Percentiles rank a stretch among this genome's conserved stretches.
These are phyloP conservation scores for Lentinus tigrinus DNA, from an alignment of 768 basidiomycete species.

Conservation along the genomic window DNA sequence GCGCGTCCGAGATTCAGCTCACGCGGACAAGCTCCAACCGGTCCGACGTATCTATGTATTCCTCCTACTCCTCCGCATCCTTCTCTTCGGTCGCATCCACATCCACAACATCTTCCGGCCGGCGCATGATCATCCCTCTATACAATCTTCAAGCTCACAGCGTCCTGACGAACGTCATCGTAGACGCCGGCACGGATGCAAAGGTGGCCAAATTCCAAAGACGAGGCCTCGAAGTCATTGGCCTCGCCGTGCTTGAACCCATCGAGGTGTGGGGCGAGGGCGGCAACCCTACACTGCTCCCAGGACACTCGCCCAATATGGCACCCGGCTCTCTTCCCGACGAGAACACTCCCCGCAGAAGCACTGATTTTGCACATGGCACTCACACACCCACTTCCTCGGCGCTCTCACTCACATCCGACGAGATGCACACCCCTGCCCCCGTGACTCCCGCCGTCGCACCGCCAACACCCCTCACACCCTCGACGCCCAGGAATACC, in stretches of 20 bases:
- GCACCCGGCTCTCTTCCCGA: conserved; percentile 26
- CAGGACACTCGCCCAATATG: conserved; percentile 17
- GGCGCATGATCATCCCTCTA: conserved; percentile 80
- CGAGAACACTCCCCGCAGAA: conserved; percentile 21
- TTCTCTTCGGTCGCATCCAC: conserved; percentile 35
- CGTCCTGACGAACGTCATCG: conserved; percentile 80
- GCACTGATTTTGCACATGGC: conserved; percentile 16
- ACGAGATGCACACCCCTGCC: conserved; percentile 17
- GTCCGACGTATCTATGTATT: conserved; percentile 48
- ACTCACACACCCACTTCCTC: conserved; percentile 33
- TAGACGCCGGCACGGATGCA: conserved; percentile 87
- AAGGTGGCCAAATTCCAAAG: conserved; percentile 74
- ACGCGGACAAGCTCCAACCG: conserved; percentile 46
- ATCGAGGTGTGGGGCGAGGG: conserved; percentile 63
- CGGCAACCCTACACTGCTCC: conserved; percentile 12
- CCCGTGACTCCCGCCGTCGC: conserved; percentile 12
- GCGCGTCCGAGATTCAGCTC: conserved; percentile 25
- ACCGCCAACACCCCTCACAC: conserved; percentile 21
- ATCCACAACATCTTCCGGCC: conserved; percentile 43
- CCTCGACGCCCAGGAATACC: conserved; percentile 26
- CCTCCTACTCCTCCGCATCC: conserved; percentile 51
- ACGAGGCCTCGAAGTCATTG: conserved; percentile 58
- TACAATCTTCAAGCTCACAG: conserved; percentile 89
- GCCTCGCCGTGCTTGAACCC: conserved; percentile 76
- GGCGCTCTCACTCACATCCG: conserved; percentile 29